Percentiles rank a stretch among this genome's conserved stretches.
phyloP scores from a whole-genome alignment of 768 basidiomycete genomes.

The Tulasnella sp. region DNA sequence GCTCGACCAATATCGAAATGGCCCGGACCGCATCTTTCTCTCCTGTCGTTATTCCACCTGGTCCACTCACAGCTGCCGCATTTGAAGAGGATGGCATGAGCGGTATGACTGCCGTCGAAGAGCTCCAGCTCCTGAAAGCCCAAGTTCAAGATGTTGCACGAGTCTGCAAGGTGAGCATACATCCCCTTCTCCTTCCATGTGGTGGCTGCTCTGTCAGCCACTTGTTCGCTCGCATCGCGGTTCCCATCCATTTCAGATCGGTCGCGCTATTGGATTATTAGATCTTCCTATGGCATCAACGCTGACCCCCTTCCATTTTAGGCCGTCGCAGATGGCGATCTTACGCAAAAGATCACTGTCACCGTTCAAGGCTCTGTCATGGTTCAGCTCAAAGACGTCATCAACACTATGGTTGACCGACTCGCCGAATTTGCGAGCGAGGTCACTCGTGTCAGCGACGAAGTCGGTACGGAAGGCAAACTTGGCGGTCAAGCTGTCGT shows the following conservation, averaged over 20 bases:
- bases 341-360: conserved; percentile 69
- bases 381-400: conserved; percentile 69
- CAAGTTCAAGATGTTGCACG: conserved; percentile 74
- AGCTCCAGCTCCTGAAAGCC: conserved; percentile 65
- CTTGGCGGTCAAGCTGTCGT: conserved; percentile 85
- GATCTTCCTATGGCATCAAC: too few relatives aligned
- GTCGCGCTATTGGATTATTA: too few relatives aligned
- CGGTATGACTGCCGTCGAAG: conserved; percentile 59
- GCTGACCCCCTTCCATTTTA: too few relatives aligned
- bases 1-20: neutral
- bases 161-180: conserved; percentile 44
- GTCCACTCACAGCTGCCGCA: conserved; percentile 42
- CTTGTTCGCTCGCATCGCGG: neutral
- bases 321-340: conserved; percentile 62
- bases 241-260: too few relatives aligned
- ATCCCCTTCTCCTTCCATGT: neutral
- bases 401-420: conserved; percentile 47
- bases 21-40: conserved; percentile 16
- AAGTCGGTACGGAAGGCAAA: conserved; percentile 84
- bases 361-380: conserved; percentile 67
- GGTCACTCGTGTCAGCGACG: conserved; percentile 68
- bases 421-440: conserved; percentile 8
- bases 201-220: neutral
- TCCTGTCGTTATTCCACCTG: conserved; percentile 39
- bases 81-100: conserved; percentile 34